Evolutionary conservation across 805 yeast genomes (phyloP), one percentile per base, ranked within the genome.

Genomic region (Nakazawaea peltata): DNA sequence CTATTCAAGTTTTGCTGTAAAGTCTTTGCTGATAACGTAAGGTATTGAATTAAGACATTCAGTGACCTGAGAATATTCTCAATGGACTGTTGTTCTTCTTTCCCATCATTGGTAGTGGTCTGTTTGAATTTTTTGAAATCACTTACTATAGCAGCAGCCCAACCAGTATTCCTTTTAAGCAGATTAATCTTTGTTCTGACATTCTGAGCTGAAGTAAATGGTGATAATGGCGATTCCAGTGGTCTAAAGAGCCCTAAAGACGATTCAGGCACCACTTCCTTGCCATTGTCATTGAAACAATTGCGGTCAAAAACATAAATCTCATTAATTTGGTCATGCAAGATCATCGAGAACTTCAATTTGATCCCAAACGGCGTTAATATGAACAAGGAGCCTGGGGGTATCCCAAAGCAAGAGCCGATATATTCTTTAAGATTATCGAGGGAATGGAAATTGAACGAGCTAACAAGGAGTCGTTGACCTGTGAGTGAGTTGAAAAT

Each of bases 311-410:
- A 81, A 1, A 73, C 75, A 50, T 69, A 80, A 3, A 80, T 59
- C 40, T 77, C 81, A 34, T 59, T 61, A 21, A 69, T 51, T 40
- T 73, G 78, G 43, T 71, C 61, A 39, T 54, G 57, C 4, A 56
- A 60, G 30, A 65, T 61, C 65, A 63, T 65, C 47, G 63, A 65
- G 50, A 61, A 69, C 50, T 71, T 75, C 42, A 81, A 59, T 45
- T 71, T 74, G 30, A 73, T 65, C 0, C 88, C 88, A 50, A 70
- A 77, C 1, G 86, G 74, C 2, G 86, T 67, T 26, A 81, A 54
- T 11, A 81, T 56, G 43, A 81, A 63, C 28, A 68, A 44, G 34
- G 66, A 63, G 18, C 54, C 59, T 1, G 44, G 24, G 0, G 70
- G 63, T 2, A 72, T 68, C 28, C 46, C 46, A 51, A 72, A 64